Evolutionary conservation across 2,329 filamentous ascomycete species (phyloP).

Genomic region (Penicillium sp.): DNA sequence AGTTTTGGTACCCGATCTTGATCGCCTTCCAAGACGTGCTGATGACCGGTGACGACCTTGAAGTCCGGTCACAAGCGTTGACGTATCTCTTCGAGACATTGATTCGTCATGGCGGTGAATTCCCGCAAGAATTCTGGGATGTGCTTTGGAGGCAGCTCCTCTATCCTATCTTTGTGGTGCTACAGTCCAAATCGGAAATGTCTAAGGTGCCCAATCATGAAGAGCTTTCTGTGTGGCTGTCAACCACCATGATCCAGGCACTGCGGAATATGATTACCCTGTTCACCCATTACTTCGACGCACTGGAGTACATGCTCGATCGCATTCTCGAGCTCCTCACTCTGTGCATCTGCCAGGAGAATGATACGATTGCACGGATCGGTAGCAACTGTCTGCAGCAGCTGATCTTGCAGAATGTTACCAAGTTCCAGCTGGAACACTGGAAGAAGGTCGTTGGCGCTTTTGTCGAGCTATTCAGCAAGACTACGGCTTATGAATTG

Average conservation of each 20-base stretch:
- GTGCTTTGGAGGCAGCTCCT: constrained; percentile 93
- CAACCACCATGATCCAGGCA: constrained; percentile 98
- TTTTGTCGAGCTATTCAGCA: constrained; percentile 90
- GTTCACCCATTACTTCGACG: constrained; percentile 96
- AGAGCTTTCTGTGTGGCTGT: constrained; percentile 95
- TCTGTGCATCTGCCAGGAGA: constrained; percentile 96
- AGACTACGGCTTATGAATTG: constrained; percentile 86
- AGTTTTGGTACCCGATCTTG: constrained; percentile 96
- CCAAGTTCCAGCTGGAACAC: constrained; percentile 76
- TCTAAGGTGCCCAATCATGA: constrained; percentile 90
- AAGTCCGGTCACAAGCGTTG: constrained; percentile 77
- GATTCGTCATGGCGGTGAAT: constrained; percentile 79
- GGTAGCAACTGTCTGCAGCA: constrained; percentile 97
- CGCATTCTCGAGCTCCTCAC: constrained; percentile 90
- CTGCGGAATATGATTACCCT: constrained; percentile 96
- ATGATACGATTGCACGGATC: constrained; percentile 94
- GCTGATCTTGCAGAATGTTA: constrained; percentile 89
- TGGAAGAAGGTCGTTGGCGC: constrained; percentile 92
- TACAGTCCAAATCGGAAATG: constrained; percentile 94
- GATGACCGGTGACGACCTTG: constrained; percentile 98
- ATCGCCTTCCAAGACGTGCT: constrained; percentile 98
- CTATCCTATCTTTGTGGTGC: constrained; percentile 95
- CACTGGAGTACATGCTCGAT: constrained; percentile 96
- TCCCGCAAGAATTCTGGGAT: constrained; percentile 94
- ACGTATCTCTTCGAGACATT: constrained; percentile 96